These are phyloP conservation scores for Pseudogymnoascus sp. DNA, from an alignment of 2,329 filamentous ascomycete genomes.

Conservation along the genomic window DNA sequence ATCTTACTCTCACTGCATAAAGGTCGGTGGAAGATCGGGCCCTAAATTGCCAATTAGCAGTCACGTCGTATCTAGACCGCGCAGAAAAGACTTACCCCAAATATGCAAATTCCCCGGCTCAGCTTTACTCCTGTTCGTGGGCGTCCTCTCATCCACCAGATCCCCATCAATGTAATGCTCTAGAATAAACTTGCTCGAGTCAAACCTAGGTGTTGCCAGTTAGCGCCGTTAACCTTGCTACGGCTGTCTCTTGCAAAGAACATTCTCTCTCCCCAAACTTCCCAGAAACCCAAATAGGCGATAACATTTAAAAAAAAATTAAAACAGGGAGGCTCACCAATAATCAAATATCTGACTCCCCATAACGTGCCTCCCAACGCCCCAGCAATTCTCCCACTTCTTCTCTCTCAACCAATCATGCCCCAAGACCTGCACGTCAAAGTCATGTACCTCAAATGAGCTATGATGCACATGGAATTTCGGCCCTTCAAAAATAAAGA, in stretches of 20 bases:
- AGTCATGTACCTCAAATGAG: conserved; percentile 62
- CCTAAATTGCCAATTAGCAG: conserved; percentile 15
- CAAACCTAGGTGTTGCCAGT: conserved; percentile 28
- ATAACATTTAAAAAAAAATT: background rate
- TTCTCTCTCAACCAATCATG: conserved; percentile 59
- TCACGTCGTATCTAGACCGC: background rate
- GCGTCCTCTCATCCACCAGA: conserved; percentile 40
- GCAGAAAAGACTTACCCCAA: conserved; percentile 22
- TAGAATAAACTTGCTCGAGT: conserved; percentile 53
- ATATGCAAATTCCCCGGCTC: conserved; percentile 19
- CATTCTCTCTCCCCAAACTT: background rate
- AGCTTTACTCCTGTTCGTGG: conserved; percentile 15
- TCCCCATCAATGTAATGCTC: conserved; percentile 67
- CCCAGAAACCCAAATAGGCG: background rate
- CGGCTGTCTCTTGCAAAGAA: background rate
- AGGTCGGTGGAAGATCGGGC: conserved; percentile 18
- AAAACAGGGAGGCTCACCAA: conserved; percentile 33
- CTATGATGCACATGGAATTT: conserved; percentile 45
- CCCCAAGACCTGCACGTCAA: conserved; percentile 60
- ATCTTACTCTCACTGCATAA: conserved; percentile 16
- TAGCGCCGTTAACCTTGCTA: background rate
- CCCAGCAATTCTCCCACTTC: conserved; percentile 59
- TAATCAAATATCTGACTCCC: conserved; percentile 67
- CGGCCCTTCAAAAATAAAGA: conserved; percentile 37
- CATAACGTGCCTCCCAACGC: conserved; percentile 60